These are phyloP conservation scores for Cladosporium velox DNA, from an alignment of 2,329 filamentous ascomycete genomes.

Conservation along the genomic window DNA sequence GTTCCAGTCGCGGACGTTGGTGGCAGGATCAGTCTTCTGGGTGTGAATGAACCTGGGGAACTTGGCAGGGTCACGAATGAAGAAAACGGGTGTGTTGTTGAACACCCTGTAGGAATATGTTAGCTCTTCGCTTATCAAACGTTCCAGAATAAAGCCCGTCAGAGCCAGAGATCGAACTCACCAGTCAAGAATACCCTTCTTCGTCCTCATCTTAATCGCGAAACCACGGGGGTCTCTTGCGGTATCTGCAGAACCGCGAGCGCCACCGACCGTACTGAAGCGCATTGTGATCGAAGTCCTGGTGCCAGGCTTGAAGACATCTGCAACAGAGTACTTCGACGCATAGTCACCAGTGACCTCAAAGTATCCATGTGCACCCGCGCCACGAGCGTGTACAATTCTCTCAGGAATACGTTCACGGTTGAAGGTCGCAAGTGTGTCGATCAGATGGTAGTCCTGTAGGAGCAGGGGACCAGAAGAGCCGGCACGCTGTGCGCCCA, in stretches of 20 bases:
- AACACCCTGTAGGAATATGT: conserved; percentile 14
- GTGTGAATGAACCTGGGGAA: conserved; percentile 47
- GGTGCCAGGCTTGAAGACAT: conserved; percentile 66
- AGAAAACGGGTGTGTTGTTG: conserved; percentile 37
- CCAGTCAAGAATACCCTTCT: conserved; percentile 23
- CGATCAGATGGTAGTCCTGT: conserved; percentile 67
- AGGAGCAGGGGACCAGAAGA: conserved; percentile 61
- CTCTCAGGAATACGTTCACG: conserved; percentile 69
- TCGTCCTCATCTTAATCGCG: conserved; percentile 56
- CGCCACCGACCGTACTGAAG: conserved; percentile 80
- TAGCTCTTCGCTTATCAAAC: background rate
- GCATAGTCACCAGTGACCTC: conserved; percentile 56
- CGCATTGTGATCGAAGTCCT: conserved; percentile 69
- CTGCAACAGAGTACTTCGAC: conserved; percentile 47
- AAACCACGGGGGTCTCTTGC: conserved; percentile 16
- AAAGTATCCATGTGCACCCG: conserved; percentile 55
- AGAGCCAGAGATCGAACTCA: background rate
- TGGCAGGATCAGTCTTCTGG: conserved; percentile 41
- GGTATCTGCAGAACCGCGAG: conserved; percentile 69
- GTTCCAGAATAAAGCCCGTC: background rate
- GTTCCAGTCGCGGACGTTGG: conserved; percentile 38
- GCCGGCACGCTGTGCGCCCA: conserved; percentile 50
- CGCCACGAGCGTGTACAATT: conserved; percentile 66
- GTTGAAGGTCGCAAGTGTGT: conserved; percentile 66
- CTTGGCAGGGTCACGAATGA: conserved; percentile 48